These are phyloP conservation scores for Plasmodium coatneyi DNA, from an alignment of 169 alveolate genomes.

Conservation along the genomic window DNA sequence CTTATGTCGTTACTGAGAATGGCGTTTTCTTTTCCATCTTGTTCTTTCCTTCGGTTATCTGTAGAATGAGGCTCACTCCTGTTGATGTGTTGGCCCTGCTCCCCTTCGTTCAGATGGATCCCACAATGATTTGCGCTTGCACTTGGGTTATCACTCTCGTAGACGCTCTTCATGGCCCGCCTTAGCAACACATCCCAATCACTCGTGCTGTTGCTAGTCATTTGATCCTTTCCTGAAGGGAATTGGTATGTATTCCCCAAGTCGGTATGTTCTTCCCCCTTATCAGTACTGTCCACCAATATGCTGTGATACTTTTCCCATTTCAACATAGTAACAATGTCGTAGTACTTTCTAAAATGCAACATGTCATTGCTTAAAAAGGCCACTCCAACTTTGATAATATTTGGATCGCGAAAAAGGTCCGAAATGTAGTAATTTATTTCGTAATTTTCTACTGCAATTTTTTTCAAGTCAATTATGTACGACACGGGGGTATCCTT, in stretches of 20 bases:
- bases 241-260: not conserved
- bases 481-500: constrained; percentile 20
- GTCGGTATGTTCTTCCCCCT: not conserved
- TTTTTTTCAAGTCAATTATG: constrained; percentile 48
- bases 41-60: not conserved
- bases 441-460: constrained; percentile 44
- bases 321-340: constrained; percentile 14
- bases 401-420: constrained; percentile 41
- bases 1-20: constrained; percentile 32
- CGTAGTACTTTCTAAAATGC: constrained; percentile 55
- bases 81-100: not conserved
- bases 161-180: constrained; percentile 8
- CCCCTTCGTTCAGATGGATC: not conserved
- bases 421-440: constrained; percentile 56
- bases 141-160: not conserved
- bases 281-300: not conserved
- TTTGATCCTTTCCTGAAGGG: not conserved
- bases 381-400: constrained; percentile 69
- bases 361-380: constrained; percentile 59
- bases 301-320: constrained; percentile 29
- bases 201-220: not conserved
- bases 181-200: not conserved
- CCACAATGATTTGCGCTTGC: not conserved
- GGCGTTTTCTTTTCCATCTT: not conserved
- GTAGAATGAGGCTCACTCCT: not conserved